Evolutionary conservation across 495 filamentous ascomycete species (phyloP).

Genomic region (Penicillium odoratum): DNA sequence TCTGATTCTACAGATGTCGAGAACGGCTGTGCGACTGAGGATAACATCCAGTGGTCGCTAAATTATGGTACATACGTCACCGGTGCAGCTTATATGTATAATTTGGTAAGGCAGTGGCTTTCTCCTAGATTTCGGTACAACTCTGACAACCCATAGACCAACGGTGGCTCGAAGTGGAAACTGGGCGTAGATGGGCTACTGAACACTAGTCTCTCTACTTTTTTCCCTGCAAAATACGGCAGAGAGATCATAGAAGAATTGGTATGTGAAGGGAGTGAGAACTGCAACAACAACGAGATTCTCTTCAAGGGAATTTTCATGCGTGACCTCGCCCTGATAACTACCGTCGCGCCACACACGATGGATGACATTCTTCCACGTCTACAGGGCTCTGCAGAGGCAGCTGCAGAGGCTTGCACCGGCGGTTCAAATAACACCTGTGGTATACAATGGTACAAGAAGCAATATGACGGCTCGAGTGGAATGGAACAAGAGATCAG

Average conservation of each 20-base stretch:
- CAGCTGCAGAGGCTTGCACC: conserved; percentile 65
- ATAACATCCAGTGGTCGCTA: conserved; percentile 65
- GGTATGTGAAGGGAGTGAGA: conserved; percentile 64
- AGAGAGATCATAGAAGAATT: conserved; percentile 63
- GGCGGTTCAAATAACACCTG: conserved; percentile 61
- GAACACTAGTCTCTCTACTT: conserved; percentile 52
- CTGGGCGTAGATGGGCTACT: conserved; percentile 55
- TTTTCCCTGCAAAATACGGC: conserved; percentile 51
- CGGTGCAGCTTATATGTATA: conserved; percentile 73
- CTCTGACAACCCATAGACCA: neutral
- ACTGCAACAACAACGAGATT: conserved; percentile 65
- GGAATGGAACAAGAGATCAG: conserved; percentile 50
- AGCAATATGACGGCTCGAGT: conserved; percentile 57
- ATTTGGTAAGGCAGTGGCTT: conserved; percentile 43
- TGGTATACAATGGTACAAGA: conserved; percentile 65
- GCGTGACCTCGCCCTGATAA: conserved; percentile 60
- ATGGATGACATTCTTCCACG: conserved; percentile 58
- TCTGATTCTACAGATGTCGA: conserved; percentile 54
- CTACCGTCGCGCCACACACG: conserved; percentile 64
- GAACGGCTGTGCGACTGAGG: conserved; percentile 53
- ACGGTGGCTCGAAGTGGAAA: conserved; percentile 49
- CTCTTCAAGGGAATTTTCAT: conserved; percentile 70
- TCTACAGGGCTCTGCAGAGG: conserved; percentile 61
- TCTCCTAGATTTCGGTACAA: neutral
- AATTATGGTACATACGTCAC: conserved; percentile 67